Evolutionary conservation across 805 yeast species (phyloP).

Genomic region (Monosporozyma siamensis): DNA sequence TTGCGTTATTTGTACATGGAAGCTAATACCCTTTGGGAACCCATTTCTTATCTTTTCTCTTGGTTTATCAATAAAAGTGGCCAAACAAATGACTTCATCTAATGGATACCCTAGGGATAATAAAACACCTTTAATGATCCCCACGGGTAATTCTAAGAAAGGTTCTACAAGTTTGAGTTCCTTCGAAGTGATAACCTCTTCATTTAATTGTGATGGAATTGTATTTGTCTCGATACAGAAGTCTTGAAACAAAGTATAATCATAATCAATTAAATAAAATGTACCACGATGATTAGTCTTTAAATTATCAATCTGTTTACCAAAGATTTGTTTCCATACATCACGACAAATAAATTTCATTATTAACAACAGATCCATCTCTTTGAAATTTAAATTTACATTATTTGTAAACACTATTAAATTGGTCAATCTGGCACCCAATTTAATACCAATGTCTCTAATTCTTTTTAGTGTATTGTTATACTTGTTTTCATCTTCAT

Average conservation of each 20-base stretch:
- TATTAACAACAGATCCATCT: conserved; percentile 62
- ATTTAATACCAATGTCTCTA: conserved; percentile 60
- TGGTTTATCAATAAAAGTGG: conserved; percentile 24
- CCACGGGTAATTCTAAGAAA: conserved; percentile 27
- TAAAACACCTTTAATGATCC: conserved; percentile 28
- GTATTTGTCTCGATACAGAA: conserved; percentile 14
- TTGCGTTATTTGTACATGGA: conserved; percentile 24
- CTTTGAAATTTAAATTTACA: conserved; percentile 34
- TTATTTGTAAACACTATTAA: conserved; percentile 39
- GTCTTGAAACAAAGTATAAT: conserved; percentile 22
- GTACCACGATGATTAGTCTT: conserved; percentile 78
- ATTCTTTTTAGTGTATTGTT: conserved; percentile 51
- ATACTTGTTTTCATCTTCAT: conserved; percentile 26
- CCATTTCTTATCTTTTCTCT: conserved; percentile 10
- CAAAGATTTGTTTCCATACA: conserved; percentile 72
- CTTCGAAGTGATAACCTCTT: conserved; percentile 11
- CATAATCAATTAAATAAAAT: conserved; percentile 28
- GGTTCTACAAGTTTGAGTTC: conserved; percentile 25
- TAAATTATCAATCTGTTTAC: conserved; percentile 84
- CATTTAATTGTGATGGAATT: conserved; percentile 1
- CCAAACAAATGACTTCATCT: conserved; percentile 21
- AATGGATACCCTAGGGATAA: conserved; percentile 22
- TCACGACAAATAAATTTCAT: conserved; percentile 92
- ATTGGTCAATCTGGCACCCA: conserved; percentile 54
- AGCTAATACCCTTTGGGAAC: conserved; percentile 25